Percentiles rank a stretch among this genome's conserved stretches.
These are phyloP conservation scores for Yamadazyma friedrichii DNA, from an alignment of 1,139 yeast genomes.

Conservation along the genomic window DNA sequence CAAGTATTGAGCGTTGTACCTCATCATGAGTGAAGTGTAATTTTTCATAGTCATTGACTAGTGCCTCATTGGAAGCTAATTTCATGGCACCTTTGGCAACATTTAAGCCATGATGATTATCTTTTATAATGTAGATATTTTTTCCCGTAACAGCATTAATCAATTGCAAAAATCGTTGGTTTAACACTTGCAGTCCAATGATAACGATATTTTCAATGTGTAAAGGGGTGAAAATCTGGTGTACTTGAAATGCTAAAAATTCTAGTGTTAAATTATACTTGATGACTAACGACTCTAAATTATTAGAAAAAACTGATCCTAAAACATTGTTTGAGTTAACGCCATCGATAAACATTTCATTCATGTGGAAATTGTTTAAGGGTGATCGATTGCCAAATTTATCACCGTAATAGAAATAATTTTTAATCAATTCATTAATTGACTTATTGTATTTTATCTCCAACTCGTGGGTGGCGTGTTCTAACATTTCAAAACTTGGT, in stretches of 20 bases:
- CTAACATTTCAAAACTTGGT: conserved; percentile 31
- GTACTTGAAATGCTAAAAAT: conserved; percentile 50
- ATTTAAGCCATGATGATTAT: conserved; percentile 12
- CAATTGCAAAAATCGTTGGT: conserved; percentile 37
- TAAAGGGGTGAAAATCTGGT: conserved; percentile 28
- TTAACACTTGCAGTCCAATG: conserved; percentile 54
- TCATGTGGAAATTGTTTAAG: conserved; percentile 46
- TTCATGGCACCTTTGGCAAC: conserved; percentile 17
- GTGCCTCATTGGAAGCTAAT: conserved; percentile 3
- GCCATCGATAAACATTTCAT: conserved; percentile 50
- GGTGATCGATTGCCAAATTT: conserved; percentile 58
- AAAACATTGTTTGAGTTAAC: conserved; percentile 21
- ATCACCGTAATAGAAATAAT: conserved; percentile 52
- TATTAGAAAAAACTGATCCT: conserved; percentile 9
- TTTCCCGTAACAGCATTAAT: conserved; percentile 22
- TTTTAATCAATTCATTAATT: conserved; percentile 31
- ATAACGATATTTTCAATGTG: conserved; percentile 31
- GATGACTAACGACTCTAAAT: conserved; percentile 22
- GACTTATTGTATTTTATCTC: conserved; percentile 17
- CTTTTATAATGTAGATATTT: conserved; percentile 19
- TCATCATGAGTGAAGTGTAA: not conserved
- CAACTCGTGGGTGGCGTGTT: conserved; percentile 24
- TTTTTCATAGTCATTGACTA: conserved; percentile 1
- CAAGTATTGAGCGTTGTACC: not conserved
- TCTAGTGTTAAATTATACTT: conserved; percentile 48